Evolutionary conservation across 2,329 filamentous ascomycete genomes (phyloP).

Genomic region (Talaromyces sp.): DNA sequence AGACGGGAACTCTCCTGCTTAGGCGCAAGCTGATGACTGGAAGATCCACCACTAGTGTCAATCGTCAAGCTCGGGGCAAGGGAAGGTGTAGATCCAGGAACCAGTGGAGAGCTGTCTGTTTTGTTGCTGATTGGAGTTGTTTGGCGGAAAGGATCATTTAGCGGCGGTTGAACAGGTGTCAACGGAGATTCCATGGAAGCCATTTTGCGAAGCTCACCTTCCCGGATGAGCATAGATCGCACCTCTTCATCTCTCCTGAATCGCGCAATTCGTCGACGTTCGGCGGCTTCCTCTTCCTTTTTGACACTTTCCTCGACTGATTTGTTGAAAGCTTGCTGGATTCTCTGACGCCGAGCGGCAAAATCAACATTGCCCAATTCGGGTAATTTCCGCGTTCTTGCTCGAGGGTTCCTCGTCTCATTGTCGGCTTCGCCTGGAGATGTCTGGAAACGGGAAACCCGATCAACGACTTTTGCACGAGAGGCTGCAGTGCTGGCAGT

Average conservation of each 20-base stretch:
- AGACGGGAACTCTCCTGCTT: not conserved
- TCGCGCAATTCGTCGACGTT: slow-evolving; percentile 38
- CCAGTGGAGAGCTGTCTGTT: not conserved
- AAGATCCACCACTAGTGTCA: not conserved
- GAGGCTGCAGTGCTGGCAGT: slow-evolving; percentile 66
- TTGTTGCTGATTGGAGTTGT: not conserved
- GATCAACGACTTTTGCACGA: slow-evolving; percentile 58
- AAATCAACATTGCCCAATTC: slow-evolving; percentile 75
- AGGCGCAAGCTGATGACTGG: not conserved
- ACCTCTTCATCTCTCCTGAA: slow-evolving; percentile 47
- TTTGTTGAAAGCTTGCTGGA: slow-evolving; percentile 78
- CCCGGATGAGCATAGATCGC: slow-evolving; percentile 21
- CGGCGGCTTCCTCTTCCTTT: slow-evolving; percentile 54
- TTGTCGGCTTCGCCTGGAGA: slow-evolving; percentile 27
- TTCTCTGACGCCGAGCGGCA: slow-evolving; percentile 71
- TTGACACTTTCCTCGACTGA: slow-evolving; percentile 63
- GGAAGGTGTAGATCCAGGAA: not conserved
- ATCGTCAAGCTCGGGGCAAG: slow-evolving; percentile 3
- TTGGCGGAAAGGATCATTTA: not conserved
- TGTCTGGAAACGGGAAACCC: slow-evolving; percentile 41
- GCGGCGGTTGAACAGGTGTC: slow-evolving; percentile 1
- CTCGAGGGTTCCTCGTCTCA: slow-evolving; percentile 25
- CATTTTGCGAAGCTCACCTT: slow-evolving; percentile 16
- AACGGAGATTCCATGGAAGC: slow-evolving; percentile 10
- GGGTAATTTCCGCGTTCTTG: slow-evolving; percentile 43